Evolutionary conservation across 2,329 filamentous ascomycete species (phyloP).

Genomic region (Colletotrichum gloeosporioides): DNA sequence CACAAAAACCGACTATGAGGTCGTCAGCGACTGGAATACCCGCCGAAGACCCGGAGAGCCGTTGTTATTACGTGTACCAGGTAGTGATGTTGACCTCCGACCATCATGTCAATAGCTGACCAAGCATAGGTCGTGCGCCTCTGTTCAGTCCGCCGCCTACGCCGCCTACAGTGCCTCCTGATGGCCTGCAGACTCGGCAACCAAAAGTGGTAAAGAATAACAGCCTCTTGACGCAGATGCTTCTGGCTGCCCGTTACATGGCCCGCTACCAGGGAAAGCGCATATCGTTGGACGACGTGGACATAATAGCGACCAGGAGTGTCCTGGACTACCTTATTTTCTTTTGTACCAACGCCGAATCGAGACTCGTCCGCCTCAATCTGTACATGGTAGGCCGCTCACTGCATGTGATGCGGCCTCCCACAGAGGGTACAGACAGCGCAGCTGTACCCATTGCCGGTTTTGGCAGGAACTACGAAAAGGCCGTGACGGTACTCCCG

Average conservation of each 20-base stretch:
- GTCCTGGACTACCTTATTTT: neutral
- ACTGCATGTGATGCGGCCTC: neutral
- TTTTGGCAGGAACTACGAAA: neutral
- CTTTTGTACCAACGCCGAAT: neutral
- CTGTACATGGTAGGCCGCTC: neutral
- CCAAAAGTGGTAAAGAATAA: neutral
- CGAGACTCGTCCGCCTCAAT: neutral
- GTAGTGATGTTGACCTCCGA: neutral
- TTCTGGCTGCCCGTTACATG: conserved; percentile 26
- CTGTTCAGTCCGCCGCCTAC: neutral
- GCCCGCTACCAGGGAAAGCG: conserved; percentile 25
- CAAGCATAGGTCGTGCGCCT: neutral
- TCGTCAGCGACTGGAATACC: neutral
- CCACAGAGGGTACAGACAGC: neutral
- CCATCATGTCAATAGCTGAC: neutral
- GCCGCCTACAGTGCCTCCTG: neutral
- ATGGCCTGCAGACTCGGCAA: neutral
- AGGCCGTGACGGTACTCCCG: neutral
- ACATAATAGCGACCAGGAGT: conserved; percentile 33
- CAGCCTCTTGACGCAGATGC: conserved; percentile 30
- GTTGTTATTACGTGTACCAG: neutral
- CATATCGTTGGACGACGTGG: conserved; percentile 29
- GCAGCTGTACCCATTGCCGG: neutral
- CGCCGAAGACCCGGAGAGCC: neutral
- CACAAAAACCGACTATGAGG: neutral